These are phyloP conservation scores for Fomitopsis betulina DNA, from an alignment of 1,284 basidiomycete species.

Conservation along the genomic window DNA sequence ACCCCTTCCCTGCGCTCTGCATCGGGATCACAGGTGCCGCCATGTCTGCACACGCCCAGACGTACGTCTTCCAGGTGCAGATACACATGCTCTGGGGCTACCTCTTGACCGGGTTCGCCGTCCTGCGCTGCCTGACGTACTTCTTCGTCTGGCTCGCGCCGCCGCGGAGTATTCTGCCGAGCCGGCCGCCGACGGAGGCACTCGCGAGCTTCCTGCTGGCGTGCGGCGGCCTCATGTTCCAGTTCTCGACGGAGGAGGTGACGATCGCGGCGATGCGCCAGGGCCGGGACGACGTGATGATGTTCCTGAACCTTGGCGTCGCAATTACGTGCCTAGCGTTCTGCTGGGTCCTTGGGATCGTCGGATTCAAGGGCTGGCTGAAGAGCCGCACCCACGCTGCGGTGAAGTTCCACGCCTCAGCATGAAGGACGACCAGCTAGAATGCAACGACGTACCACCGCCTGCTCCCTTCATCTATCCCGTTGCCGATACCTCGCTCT, in stretches of 20 bases:
- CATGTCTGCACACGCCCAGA: conserved; percentile 94
- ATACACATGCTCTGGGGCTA: conserved; percentile 92
- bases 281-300: conserved; percentile 88
- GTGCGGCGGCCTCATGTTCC: conserved; percentile 88
- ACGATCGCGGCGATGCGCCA: conserved; percentile 90
- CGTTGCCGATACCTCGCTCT: neutral
- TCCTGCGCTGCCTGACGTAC: conserved; percentile 84
- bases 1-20: conserved; percentile 91
- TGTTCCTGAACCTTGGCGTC: conserved; percentile 78
- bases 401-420: conserved; percentile 43
- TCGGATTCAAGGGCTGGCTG: conserved; percentile 78
- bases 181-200: conserved; percentile 93
- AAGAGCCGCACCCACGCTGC: conserved; percentile 43
- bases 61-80: conserved; percentile 85
- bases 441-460: neutral
- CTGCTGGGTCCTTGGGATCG: conserved; percentile 72
- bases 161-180: conserved; percentile 74
- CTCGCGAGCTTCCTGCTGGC: conserved; percentile 85
- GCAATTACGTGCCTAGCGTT: conserved; percentile 81
- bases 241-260: conserved; percentile 89
- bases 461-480: neutral
- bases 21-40: conserved; percentile 93
- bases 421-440: conserved; percentile 16
- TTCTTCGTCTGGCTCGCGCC: conserved; percentile 90
- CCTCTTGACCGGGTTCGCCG: conserved; percentile 79